phyloP scores from a whole-genome alignment of 2,329 filamentous ascomycete species.

The Colletotrichum sidae region DNA sequence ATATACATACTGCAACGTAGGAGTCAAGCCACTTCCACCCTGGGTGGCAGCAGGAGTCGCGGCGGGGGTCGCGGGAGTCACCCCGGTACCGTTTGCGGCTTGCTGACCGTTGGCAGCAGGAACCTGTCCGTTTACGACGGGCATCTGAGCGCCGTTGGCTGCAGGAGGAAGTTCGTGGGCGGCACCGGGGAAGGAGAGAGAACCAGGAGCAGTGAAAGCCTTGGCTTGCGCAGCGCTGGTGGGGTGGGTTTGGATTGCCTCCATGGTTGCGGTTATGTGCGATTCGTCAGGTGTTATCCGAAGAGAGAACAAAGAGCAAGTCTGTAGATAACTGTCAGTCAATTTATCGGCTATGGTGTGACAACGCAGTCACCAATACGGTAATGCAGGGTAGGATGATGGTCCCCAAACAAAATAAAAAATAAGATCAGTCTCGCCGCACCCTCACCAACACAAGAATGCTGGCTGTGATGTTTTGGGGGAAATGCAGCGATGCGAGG shows the following conservation, averaged over 20 bases:
- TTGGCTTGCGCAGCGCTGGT: slow-evolving; percentile 92
- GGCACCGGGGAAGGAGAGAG: slow-evolving; percentile 90
- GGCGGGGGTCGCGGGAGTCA: slow-evolving; percentile 90
- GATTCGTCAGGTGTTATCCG: neutral
- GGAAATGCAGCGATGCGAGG: neutral
- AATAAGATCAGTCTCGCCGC: neutral
- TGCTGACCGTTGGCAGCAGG: slow-evolving; percentile 62
- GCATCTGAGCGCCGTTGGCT: slow-evolving; percentile 72
- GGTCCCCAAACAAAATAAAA: neutral
- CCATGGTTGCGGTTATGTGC: slow-evolving; percentile 70
- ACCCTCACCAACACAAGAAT: too few relatives aligned
- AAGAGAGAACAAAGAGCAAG: slow-evolving; percentile 40
- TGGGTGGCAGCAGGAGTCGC: slow-evolving; percentile 88
- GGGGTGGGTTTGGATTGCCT: slow-evolving; percentile 91
- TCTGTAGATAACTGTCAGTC: slow-evolving; percentile 37
- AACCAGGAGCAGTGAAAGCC: slow-evolving; percentile 92
- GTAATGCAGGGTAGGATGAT: slow-evolving; percentile 1
- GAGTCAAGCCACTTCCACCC: slow-evolving; percentile 89
- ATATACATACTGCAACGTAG: slow-evolving; percentile 95
- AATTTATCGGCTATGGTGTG: neutral
- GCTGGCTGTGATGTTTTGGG: neutral
- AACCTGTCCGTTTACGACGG: slow-evolving; percentile 57
- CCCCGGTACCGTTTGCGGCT: slow-evolving; percentile 77
- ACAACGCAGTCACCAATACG: slow-evolving; percentile 43
- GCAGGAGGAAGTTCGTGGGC: slow-evolving; percentile 84